These are phyloP conservation scores for Tricholoma flavovirens DNA, from an alignment of 768 basidiomycete genomes.

Conservation along the genomic window DNA sequence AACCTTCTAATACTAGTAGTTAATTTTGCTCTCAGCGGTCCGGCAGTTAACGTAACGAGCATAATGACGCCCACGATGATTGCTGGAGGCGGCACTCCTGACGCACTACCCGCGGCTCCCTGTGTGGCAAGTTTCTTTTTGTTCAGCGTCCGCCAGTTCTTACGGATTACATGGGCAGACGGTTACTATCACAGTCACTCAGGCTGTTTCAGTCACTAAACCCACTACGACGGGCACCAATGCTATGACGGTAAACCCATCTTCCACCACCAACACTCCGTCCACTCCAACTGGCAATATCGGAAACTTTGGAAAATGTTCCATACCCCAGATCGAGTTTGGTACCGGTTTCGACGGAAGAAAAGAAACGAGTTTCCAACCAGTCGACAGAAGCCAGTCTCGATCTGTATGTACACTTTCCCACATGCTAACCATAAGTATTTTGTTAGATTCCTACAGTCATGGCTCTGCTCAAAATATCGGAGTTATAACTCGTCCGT, in stretches of 20 bases:
- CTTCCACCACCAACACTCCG: constrained; percentile 17
- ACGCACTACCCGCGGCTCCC: constrained; percentile 8
- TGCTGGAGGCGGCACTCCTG: constrained; percentile 9
- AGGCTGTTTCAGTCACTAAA: constrained; percentile 33
- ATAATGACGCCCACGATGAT: constrained; percentile 9
- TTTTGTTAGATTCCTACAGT: constrained; percentile 34
- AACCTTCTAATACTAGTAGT: not conserved
- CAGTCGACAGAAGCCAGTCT: constrained; percentile 39
- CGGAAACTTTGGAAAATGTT: constrained; percentile 49
- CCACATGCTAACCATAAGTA: not conserved
- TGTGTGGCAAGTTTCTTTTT: constrained; percentile 8
- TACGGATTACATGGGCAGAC: not conserved
- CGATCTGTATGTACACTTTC: not conserved
- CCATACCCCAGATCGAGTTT: constrained; percentile 54
- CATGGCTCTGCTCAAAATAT: constrained; percentile 53
- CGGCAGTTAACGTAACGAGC: not conserved
- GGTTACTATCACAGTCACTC: constrained; percentile 18
- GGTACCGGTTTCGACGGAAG: constrained; percentile 51
- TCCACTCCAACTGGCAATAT: constrained; percentile 17
- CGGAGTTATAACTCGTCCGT: constrained; percentile 44
- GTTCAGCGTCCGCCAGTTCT: not conserved
- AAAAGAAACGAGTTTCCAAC: constrained; percentile 55
- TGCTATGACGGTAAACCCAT: constrained; percentile 18
- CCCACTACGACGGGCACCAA: too few species aligned
- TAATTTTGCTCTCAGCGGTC: not conserved